These are phyloP conservation scores for Microsporum ferrugineum DNA, from an alignment of 2,329 filamentous ascomycete species.

Conservation along the genomic window DNA sequence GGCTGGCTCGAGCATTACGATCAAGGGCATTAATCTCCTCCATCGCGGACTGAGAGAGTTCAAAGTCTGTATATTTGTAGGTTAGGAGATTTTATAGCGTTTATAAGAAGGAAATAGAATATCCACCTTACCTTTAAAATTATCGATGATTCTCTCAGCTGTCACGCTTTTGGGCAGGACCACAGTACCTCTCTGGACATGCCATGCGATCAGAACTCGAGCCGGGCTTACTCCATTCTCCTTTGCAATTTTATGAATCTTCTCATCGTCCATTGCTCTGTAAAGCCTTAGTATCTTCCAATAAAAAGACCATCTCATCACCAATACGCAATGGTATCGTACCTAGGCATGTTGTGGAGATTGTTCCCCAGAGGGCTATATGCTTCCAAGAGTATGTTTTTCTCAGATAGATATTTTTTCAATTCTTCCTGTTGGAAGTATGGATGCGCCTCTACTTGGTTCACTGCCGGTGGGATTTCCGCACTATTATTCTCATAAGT, in stretches of 20 bases:
- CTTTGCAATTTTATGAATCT: constrained; percentile 50
- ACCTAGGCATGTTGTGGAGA: constrained; percentile 1
- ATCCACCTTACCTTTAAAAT: constrained; percentile 25
- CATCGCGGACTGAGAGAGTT: constrained; percentile 6
- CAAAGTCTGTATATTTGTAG: constrained; percentile 1
- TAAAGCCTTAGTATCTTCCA: not conserved
- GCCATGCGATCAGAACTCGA: constrained; percentile 45
- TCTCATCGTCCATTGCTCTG: constrained; percentile 47
- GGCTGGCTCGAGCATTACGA: constrained; percentile 2
- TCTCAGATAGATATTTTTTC: constrained; percentile 40
- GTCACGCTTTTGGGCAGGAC: constrained; percentile 46
- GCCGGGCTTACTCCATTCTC: constrained; percentile 47
- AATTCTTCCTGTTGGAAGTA: constrained; percentile 49
- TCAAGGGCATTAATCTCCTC: constrained; percentile 8
- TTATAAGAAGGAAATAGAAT: not conserved
- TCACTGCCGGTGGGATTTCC: constrained; percentile 53
- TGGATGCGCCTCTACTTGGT: constrained; percentile 74
- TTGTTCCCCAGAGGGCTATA: constrained; percentile 36
- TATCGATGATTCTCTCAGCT: constrained; percentile 38
- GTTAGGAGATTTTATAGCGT: not conserved
- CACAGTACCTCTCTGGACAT: constrained; percentile 42
- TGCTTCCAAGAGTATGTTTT: constrained; percentile 43
- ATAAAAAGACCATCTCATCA: not conserved
- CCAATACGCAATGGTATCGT: not conserved
- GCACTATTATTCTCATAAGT: constrained; percentile 40